Base-by-base conservation (phyloP, 2,329 filamentous ascomycete species). In the Dactylellina sp. region DNA sequence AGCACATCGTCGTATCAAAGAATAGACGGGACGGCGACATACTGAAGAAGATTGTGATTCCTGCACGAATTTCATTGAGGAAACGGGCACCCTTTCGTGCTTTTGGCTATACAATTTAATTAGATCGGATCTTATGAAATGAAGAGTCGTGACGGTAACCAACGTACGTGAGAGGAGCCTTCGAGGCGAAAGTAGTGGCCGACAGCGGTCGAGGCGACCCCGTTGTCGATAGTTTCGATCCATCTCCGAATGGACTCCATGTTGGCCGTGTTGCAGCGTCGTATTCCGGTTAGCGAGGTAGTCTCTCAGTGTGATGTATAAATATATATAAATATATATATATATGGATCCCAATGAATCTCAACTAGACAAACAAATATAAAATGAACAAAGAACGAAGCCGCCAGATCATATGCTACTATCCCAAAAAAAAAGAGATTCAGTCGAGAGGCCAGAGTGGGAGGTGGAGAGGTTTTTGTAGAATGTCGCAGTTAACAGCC, bases 31-130 rank as follows among this genome's bases (percentile, higher is more conserved):
- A 35, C 16, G 11, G 37, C 20, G 25, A 62, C 66, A 18, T 49
- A 64, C 56, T 60, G 22, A 78, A 77, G 72, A 76, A 79, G 16
- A 91, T 93, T 24, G 91, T 91, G 39, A 96, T 82, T 52, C 92
- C 92, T 71, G 91, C 92, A 75, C 92, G 89, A 61, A 96, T 84
- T 82, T 96, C 92, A 53, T 92, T 96, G 78, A 91, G 88, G 83
- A 96, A 96, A 78, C 86, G 85, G 32, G 91, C 89, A 20, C 89
- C 89, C 79, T 91, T 89, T 60, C 91, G 88, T 81, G 91, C 89
- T 78, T 84, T 86, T 76, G 85, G 86, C 70, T 74, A 89, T 91
- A 16, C 37, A 40, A 14, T 16, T 14, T 4, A 14, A 40, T 40
- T 40, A 40, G 37, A 5, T 40, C 4, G 6, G 4, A 3, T 40